Evolutionary conservation across 2,329 filamentous ascomycete species (phyloP).

Genomic region (Dactylellina cionopaga): DNA sequence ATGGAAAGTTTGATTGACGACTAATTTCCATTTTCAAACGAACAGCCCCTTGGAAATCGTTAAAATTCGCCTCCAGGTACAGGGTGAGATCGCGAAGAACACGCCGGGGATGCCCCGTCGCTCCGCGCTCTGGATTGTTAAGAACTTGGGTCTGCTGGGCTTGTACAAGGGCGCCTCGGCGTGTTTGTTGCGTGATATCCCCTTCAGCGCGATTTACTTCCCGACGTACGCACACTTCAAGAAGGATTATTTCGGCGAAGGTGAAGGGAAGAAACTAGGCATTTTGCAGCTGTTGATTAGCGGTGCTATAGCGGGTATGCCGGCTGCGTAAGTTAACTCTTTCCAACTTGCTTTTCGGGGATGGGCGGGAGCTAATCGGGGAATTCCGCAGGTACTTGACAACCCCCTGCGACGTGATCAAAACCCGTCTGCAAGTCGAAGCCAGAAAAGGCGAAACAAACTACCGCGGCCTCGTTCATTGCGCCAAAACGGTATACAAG

Average conservation of each 20-base stretch:
- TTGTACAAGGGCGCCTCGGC: slow-evolving; percentile 97
- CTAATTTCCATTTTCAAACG: neutral
- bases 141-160: slow-evolving; percentile 90
- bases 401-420: slow-evolving; percentile 98
- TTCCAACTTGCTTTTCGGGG: neutral
- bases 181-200: slow-evolving; percentile 93
- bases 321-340: slow-evolving; percentile 67
- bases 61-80: slow-evolving; percentile 97
- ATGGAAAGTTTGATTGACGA: too few species aligned
- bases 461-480: slow-evolving; percentile 88
- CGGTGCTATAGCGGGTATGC: slow-evolving; percentile 93
- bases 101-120: slow-evolving; percentile 80
- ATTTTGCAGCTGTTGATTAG: slow-evolving; percentile 90
- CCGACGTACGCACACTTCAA: slow-evolving; percentile 95
- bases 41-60: slow-evolving; percentile 97
- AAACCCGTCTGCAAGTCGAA: slow-evolving; percentile 96
- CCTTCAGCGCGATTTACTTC: slow-evolving; percentile 99
- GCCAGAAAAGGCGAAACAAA: slow-evolving; percentile 88
- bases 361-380: neutral
- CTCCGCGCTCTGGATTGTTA: slow-evolving; percentile 97
- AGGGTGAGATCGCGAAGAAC: slow-evolving; percentile 92
- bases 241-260: slow-evolving; percentile 89
- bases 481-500: slow-evolving; percentile 81
- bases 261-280: slow-evolving; percentile 82
- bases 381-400: slow-evolving; percentile 75